Base-by-base conservation (phyloP, 2,329 filamentous ascomycete genomes). In the Alternaria longipes region DNA sequence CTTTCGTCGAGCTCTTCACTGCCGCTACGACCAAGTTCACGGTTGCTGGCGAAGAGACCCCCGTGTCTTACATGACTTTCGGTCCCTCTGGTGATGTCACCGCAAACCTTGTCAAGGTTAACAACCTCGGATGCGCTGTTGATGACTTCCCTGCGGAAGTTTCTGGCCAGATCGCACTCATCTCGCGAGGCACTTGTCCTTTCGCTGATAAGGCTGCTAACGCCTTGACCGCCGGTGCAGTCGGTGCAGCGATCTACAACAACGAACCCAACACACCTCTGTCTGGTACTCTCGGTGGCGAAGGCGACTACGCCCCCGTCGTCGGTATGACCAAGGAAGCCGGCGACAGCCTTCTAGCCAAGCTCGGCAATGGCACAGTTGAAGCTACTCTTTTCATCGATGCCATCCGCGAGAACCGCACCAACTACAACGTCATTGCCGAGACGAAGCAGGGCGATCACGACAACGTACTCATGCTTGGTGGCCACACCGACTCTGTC, bases 221-320 rank as follows among this genome's bases (percentile, higher is more conserved):
- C 18, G 90, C 91, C 2, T 89, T 88, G 57, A 83, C 83, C 54
- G 89, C 90, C 1, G 90, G 90, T 30, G 91, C 91, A 7, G 77
- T 86, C 12, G 90, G 89, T 2, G 89, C 88, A 0, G 80, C 93
- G 28, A 82, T 94, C 50, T 93, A 91, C 79, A 92, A 93, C 81
- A 89, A 88, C 67, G 85, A 89, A 2, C 80, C 83, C 3, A 56
- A 65, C 8, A 90, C 87, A 2, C 74, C 80, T 4, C 79, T 93
- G 1, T 83, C 85, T 50, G 91, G 91, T 42, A 93, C 91, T 2
- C 82, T 93, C 6, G 90, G 89, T 9, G 84, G 80, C 0, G 70
- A 78, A 8, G 80, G 80, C 6, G 72, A 80, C 36, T 86, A 91
- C 68, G 82, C 90, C 11, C 88, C 90, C 1, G 91, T 88, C 1